Evolutionary conservation across 352 stramenopile species (phyloP).

Genomic region (Globisporangium yorkense): DNA sequence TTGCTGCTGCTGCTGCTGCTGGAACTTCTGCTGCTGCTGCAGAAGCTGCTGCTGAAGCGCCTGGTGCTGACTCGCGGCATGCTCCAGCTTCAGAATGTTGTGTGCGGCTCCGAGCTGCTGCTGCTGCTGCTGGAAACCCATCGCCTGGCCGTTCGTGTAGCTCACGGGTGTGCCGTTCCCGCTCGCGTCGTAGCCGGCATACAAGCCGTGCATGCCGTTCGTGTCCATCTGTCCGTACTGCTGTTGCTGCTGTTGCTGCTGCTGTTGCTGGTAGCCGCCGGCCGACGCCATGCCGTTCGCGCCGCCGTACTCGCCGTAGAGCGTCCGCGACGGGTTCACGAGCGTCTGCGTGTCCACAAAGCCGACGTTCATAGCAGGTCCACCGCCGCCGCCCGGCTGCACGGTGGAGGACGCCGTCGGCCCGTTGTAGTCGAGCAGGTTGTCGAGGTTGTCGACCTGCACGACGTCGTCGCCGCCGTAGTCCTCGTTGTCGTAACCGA

Average conservation of each 20-base stretch:
- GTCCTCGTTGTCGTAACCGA: slow-evolving; percentile 80
- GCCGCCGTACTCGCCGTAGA: slow-evolving; percentile 40
- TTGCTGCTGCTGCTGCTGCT: slow-evolving; percentile 31
- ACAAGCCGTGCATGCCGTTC: slow-evolving; percentile 22
- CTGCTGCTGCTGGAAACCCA: slow-evolving; percentile 13
- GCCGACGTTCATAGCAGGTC: slow-evolving; percentile 18
- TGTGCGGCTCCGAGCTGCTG: slow-evolving; percentile 13
- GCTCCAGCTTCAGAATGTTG: slow-evolving; percentile 32
- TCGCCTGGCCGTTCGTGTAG: slow-evolving; percentile 27
- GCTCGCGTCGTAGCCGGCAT: slow-evolving; percentile 12
- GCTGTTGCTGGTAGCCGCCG: slow-evolving; percentile 22
- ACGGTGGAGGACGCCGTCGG: not conserved
- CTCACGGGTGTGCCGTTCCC: slow-evolving; percentile 16
- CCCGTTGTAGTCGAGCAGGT: slow-evolving; percentile 73
- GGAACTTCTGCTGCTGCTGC: slow-evolving; percentile 49
- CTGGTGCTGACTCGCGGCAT: slow-evolving; percentile 28
- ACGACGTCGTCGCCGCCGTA: slow-evolving; percentile 79
- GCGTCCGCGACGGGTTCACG: slow-evolving; percentile 46
- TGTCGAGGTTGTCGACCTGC: slow-evolving; percentile 82
- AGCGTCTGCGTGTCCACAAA: slow-evolving; percentile 70
- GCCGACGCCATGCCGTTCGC: not conserved
- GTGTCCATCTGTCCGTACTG: slow-evolving; percentile 27
- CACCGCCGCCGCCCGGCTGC: not conserved
- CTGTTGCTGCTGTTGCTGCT: slow-evolving; percentile 7
- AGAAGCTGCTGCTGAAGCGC: slow-evolving; percentile 49